Conservation (phyloP, 2,329 filamentous ascomycete species). For the Phyllosticta capitalensis region DNA sequence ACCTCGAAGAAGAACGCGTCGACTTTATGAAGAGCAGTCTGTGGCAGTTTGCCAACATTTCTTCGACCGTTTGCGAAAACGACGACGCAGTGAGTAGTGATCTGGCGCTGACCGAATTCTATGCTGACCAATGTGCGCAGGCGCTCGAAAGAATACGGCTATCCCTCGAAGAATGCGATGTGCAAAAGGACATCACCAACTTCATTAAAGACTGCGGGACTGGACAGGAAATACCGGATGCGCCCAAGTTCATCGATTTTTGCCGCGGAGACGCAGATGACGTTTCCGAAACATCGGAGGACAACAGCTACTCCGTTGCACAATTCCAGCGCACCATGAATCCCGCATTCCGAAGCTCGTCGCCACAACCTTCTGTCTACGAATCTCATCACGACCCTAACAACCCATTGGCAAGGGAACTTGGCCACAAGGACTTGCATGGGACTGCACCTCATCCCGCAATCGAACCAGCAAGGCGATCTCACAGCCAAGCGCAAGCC, state of each 20-base stretch:
- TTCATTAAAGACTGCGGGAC: slow-evolving; percentile 90
- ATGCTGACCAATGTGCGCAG: slow-evolving; percentile 18
- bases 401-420: slow-evolving; percentile 58
- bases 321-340: slow-evolving; percentile 95
- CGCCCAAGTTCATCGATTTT: slow-evolving; percentile 98
- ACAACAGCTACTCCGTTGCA: slow-evolving; percentile 85
- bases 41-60: slow-evolving; percentile 96
- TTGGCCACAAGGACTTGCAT: slow-evolving; percentile 43
- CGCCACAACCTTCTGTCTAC: slow-evolving; percentile 85
- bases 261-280: slow-evolving; percentile 81
- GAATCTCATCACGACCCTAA: slow-evolving; percentile 87
- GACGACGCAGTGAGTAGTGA: slow-evolving; percentile 59
- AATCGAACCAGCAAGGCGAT: background rate
- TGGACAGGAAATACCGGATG: slow-evolving; percentile 92
- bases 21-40: slow-evolving; percentile 97
- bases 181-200: slow-evolving; percentile 81
- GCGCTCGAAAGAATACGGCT: slow-evolving; percentile 94
- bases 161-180: slow-evolving; percentile 85
- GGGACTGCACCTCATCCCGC: slow-evolving; percentile 23
- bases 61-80: slow-evolving; percentile 94
- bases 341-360: slow-evolving; percentile 89
- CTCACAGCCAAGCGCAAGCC: slow-evolving; percentile 16
- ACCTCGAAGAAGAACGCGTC: slow-evolving; percentile 90
- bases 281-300: slow-evolving; percentile 73
- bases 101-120: background rate